Base-by-base conservation (phyloP, 768 basidiomycete genomes). In the Leccinellum luteum region DNA sequence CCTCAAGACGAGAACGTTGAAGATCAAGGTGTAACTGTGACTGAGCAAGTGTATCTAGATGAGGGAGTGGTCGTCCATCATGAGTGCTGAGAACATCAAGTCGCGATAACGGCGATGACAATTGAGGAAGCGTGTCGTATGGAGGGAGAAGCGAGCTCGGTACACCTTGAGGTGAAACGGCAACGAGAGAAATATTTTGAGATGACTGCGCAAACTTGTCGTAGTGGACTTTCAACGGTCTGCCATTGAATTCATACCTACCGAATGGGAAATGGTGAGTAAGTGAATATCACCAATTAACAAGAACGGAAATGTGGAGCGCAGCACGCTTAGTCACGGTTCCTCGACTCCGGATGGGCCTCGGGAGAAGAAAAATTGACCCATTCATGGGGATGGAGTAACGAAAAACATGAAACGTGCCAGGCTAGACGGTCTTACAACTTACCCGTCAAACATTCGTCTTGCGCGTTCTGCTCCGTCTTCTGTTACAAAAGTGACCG, bases 171-270 rank as follows among this genome's bases (percentile, higher is more conserved):
- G 66, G 56, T 23, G 60, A 66, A 62, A 58, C 63, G 57, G 65
- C 67, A 51, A 64, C 54, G 35, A 64, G 57, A 4, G 73, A 61
- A 15, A 64, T 60, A 3, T 65, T 67, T 45, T 69, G 71, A 13
- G 67, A 64, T 6, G 69, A 70, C 23, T 74, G 82, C 2, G 83
- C 78, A 69, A 86, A 93, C 71, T 89, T 90, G 79, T 98, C 96
- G 67, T 87, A 90, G 69, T 94, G 90, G 12, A 98, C 96, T 68
- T 94, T 94, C 43, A 98, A 80, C 9, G 80, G 76, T 27, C 93
- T 86, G 4, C 94, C 94, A 66, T 91, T 91, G 65, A 89, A 91
- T 62, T 97, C 94, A 65, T 85, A 91, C 30, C 94, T 96, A 69
- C 15, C 59, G 44, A 34, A 56, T 6, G 35, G 14, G 34, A 38